phyloP scores from a whole-genome alignment of 2,329 filamentous ascomycete genomes.

The Cladosporium sp. region DNA sequence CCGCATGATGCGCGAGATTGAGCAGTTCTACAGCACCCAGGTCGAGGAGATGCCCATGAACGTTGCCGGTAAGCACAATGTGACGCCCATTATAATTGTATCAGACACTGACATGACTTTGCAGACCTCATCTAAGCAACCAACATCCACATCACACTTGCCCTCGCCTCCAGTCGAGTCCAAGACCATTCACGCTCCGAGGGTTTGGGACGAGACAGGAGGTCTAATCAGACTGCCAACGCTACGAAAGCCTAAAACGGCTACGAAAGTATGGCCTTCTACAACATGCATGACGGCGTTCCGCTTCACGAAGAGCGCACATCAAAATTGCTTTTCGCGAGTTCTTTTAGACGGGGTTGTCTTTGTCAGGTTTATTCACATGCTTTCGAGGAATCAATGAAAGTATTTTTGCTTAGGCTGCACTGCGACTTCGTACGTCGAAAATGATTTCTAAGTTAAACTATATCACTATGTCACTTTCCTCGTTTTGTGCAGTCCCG shows the following conservation, averaged over 20 bases:
- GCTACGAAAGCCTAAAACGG: constrained; percentile 16
- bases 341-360: constrained; percentile 34
- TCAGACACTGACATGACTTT: constrained; percentile 41
- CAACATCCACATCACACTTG: constrained; percentile 24
- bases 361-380: constrained; percentile 29
- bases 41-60: constrained; percentile 99
- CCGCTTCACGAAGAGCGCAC: constrained; percentile 27
- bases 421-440: constrained; percentile 39
- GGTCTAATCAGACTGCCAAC: constrained; percentile 14
- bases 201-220: constrained; percentile 18
- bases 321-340: constrained; percentile 31
- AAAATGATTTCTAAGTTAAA: constrained; percentile 29
- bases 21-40: constrained; percentile 99
- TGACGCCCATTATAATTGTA: not conserved
- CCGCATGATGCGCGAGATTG: constrained; percentile 97
- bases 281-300: constrained; percentile 33
- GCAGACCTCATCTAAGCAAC: constrained; percentile 44
- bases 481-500: not conserved
- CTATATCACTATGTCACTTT: constrained; percentile 20
- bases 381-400: constrained; percentile 28
- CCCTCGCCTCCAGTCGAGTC: constrained; percentile 25
- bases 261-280: constrained; percentile 30
- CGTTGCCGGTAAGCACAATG: constrained; percentile 59
- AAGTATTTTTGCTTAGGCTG: constrained; percentile 36
- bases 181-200: constrained; percentile 29